Base-by-base conservation (phyloP, 345 rosid species). In the Eutrema japonicum region DNA sequence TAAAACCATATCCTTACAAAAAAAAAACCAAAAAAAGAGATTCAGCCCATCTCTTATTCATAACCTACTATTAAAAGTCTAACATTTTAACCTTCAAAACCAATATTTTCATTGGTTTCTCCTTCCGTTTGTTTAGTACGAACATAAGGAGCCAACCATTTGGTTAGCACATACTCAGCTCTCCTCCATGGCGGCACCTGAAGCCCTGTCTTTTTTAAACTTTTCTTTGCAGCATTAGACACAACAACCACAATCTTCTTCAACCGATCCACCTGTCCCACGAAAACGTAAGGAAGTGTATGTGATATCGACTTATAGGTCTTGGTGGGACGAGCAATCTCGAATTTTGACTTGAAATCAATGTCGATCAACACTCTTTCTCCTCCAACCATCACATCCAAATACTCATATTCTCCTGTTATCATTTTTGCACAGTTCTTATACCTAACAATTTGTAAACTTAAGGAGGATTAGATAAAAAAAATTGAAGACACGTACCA, bases 171-270 rank as follows among this genome's bases (percentile, higher is more conserved):
- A 73, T 82, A 88, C 43, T 85, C 85, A 1, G 83, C 78, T 78
- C 78, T 89, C 68, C 96, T 87, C 97, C 94, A 93, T 0, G 98
- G 94, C 26, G 97, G 93, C 62, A 89, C 13, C 29, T 54, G 87
- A 88, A 91, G 87, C 12, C 86, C 95, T 35, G 82, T 89, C 82
- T 88, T 93, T 83, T 78, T 85, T 66, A 91, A 27, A 76, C 94
- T 88, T 80, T 82, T 89, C 47, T 72, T 88, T n/a, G 88, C 93
- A 7, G 95, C 93, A 75, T 88, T 89, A 9, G 91, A 85, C 36
- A 87, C 78, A 16, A 84, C 60, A 13, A 68, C 45, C 3, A 89
- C 82, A 14, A 91, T 75, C 73, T 82, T 86, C 46, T 81, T 79
- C 1, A 89, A 84, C 53, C 89, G 84, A 38, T 87, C 90, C 12